Evolutionary conservation across 106 monocot species (phyloP), one percentile per base, ranked within the genome.

Genomic region (Gastrodia elata): DNA sequence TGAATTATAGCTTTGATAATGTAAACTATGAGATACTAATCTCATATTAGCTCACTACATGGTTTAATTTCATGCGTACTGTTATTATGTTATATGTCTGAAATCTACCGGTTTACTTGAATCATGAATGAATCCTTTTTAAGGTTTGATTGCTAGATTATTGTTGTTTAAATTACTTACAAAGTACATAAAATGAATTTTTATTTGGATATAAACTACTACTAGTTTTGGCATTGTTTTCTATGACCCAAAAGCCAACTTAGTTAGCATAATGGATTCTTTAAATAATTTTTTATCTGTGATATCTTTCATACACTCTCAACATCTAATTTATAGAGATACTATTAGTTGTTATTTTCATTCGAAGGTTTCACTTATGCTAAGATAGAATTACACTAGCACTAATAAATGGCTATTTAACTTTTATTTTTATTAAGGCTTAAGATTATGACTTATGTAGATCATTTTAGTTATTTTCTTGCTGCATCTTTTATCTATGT

Each of bases 291-390:
- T 61, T 61, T 61, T 30, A 11, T 61, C 32, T 61, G 2, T 61
- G 10, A 32, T 61, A 4, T 61, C 32, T 61, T 61, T 13, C 10
- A 4, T 61, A 32, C 2, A 8, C 61, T 13, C 10, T 32, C 11
- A 61, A 30, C 61, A 61, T 61, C 27, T 14, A 61, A 61, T 11
- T 61, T 61, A 61, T 61, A 32, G 61, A 32, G 61, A 32, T 61
- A 13, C 61, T 32, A 4, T 61, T 32, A 30, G 14, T 59, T 11
- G 6, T 59, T 27, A 30, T 9, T 28, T 10, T 59, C 26, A 27
- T 2, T 3, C 18, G 27, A 59, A 59, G 26, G 27, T 59, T 9
- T 61, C 32, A 4, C 32, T 24, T 30, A 32, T 61, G 30, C 61
- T 61, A 61, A 30, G 32, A 61, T 22, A 52, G n/a, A 52, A 52